Base-by-base conservation (phyloP, 176 grass and related monocot species). In the Aechmea fasciata region DNA sequence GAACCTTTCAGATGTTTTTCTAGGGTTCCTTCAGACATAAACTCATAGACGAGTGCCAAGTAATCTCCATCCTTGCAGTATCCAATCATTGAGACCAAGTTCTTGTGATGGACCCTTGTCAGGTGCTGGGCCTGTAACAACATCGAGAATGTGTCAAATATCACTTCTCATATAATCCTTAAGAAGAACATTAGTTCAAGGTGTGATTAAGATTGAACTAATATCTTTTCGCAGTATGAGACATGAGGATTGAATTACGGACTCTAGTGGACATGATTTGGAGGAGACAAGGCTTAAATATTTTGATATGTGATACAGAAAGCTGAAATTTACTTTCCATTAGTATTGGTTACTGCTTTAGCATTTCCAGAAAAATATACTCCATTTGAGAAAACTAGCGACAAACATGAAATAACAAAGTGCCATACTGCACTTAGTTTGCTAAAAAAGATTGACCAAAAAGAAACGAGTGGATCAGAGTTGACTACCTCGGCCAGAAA, bases 401-500 rank as follows among this genome's bases (percentile, higher is more conserved):
- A 59, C n/a, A 19, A 2, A 59, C 4, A 61, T 61, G 33, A 59
- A 19, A 59, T 3, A 9, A 61, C n/a, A 61, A 19, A 20, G 17
- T 9, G 20, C n/a, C 8, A 18, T 15, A 61, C 22, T 41, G 33
- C 33, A 41, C 33, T 41, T 41, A 41, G 33, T 41, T 41, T 41
- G 25, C 33, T 41, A 41, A 41, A 41, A 41, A 41, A 7, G 22
- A 41, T 41, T 9, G 17, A 61, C 17, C 15, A 2, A 20, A 18
- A 61, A 18, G 15, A 61, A 61, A 10, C 7, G 55, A 61, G 17
- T 61, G 15, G 55, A 61, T 61, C 19, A 18, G 54, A 59, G 15
- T 59, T 59, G 54, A 59, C 19, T 62, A 82, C 81, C 81, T 83
- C 81, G 48, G 81, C 75, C 57, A 54, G 68, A 69, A 83, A 83